Percentiles rank a stretch among this genome's conserved stretches.
These are phyloP conservation scores for Prunus campanulata DNA, from an alignment of 306 rosid genomes.

Conservation along the genomic window DNA sequence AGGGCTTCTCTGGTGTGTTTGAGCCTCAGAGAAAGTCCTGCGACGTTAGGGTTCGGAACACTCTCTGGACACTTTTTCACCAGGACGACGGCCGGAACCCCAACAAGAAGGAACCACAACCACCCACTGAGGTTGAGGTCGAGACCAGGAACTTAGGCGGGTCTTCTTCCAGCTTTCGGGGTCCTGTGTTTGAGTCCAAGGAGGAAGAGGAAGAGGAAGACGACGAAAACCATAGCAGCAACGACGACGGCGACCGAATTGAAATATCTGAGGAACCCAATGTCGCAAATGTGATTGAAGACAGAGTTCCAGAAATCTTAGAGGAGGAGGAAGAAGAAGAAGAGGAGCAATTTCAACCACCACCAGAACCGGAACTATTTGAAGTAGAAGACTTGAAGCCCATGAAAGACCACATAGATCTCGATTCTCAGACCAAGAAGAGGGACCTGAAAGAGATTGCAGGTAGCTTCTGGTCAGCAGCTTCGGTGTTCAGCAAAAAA, in stretches of 20 bases:
- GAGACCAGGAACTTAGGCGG: constrained; percentile 39
- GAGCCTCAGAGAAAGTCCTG: constrained; percentile 95
- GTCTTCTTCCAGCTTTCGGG: constrained; percentile 49
- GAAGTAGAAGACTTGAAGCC: constrained; percentile 44
- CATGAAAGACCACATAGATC: constrained; percentile 93
- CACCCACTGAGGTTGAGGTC: constrained; percentile 32
- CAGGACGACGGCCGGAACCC: constrained; percentile 75
- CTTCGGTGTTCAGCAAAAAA: constrained; percentile 96
- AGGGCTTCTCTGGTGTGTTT: constrained; percentile 69
- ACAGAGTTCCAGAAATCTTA: constrained; percentile 63
- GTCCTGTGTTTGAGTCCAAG: constrained; percentile 52
- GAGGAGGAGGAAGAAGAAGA: constrained; percentile 46
- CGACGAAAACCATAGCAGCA: constrained; percentile 6
- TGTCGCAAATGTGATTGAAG: constrained; percentile 46
- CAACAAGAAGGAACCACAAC: constrained; percentile 38
- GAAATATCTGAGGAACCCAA: constrained; percentile 45
- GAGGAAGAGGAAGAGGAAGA: constrained; percentile 43
- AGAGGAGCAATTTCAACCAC: neutral
- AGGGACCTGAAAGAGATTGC: constrained; percentile 90
- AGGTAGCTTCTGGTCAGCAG: constrained; percentile 96
- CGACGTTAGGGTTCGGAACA: constrained; percentile 84
- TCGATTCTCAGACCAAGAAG: constrained; percentile 78
- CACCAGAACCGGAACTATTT: constrained; percentile 6
- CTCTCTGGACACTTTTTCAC: constrained; percentile 65
- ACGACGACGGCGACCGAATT: constrained; percentile 20